Percentiles rank a stretch among this genome's conserved stretches.
These are phyloP conservation scores for Claviceps monticola DNA, from an alignment of 2,329 filamentous ascomycete genomes.

Conservation along the genomic window DNA sequence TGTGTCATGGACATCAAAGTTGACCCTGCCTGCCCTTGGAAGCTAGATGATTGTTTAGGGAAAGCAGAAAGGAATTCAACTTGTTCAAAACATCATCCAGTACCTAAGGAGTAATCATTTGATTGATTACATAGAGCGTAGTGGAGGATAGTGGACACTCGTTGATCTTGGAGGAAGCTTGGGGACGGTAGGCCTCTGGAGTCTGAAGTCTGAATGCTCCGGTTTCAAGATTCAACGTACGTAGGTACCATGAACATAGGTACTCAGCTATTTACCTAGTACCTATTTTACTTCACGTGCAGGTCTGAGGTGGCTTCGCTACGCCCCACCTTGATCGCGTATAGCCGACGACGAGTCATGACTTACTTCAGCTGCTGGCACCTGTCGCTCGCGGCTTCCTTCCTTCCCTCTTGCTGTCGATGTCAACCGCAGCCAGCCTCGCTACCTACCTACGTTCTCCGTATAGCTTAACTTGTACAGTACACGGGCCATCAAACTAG, in stretches of 20 bases:
- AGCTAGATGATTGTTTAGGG: not conserved
- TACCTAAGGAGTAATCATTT: not conserved
- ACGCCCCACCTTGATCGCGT: not conserved
- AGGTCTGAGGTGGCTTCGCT: not conserved
- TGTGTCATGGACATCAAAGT: not conserved
- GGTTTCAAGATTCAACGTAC: not conserved
- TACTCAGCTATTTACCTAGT: not conserved
- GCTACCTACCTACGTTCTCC: no score
- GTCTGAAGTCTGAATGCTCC: not conserved
- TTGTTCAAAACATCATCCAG: not conserved
- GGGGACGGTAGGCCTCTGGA: not conserved
- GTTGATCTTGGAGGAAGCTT: no score
- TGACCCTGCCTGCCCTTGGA: not conserved
- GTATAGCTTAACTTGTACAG: no score
- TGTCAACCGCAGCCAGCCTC: not conserved
- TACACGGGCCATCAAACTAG: not conserved
- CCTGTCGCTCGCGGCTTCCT: not conserved
- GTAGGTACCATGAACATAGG: no score
- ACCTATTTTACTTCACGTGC: not conserved
- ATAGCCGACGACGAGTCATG: not conserved
- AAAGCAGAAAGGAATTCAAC: not conserved
- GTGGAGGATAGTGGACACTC: no score
- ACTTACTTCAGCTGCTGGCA: not conserved
- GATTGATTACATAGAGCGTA: not conserved
- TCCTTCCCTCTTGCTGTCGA: not conserved